Conservation (phyloP, 2,329 filamentous ascomycete species). For the Dactylellina leptospora region DNA sequence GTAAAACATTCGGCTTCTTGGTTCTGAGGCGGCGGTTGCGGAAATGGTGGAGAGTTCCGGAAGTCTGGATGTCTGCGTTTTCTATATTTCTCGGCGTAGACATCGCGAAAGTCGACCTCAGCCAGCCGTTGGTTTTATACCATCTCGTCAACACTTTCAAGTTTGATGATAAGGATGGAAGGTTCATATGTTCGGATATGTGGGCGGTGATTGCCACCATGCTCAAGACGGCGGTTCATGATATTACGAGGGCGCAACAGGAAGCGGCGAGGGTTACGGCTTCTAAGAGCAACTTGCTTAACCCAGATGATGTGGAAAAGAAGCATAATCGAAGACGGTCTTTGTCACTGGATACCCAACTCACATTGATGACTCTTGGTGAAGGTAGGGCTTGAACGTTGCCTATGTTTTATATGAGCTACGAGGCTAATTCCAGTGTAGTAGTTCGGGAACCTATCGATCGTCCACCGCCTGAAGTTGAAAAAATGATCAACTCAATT, state of each 20-base stretch:
- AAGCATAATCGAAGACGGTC: slow-evolving; percentile 49
- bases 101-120: slow-evolving; percentile 76
- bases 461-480: slow-evolving; percentile 64
- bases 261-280: slow-evolving; percentile 59
- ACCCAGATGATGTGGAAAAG: slow-evolving; percentile 45
- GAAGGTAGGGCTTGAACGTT: slow-evolving; percentile 41
- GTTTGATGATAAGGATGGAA: slow-evolving; percentile 63
- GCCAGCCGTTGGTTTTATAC: slow-evolving; percentile 76
- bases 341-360: slow-evolving; percentile 56
- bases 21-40: slow-evolving; percentile 81
- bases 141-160: slow-evolving; percentile 77
- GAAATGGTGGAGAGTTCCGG: slow-evolving; percentile 85
- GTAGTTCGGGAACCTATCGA: slow-evolving; percentile 41
- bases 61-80: slow-evolving; percentile 85
- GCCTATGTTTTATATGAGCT: not conserved
- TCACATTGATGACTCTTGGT: slow-evolving; percentile 48
- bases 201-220: slow-evolving; percentile 83
- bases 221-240: slow-evolving; percentile 83
- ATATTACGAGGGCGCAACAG: slow-evolving; percentile 71
- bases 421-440: not conserved
- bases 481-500: slow-evolving; percentile 75
- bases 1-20: slow-evolving; percentile 83
- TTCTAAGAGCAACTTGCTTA: slow-evolving; percentile 34
- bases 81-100: slow-evolving; percentile 87
- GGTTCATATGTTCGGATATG: slow-evolving; percentile 67